These are phyloP conservation scores for Verticillium klebahnii DNA, from an alignment of 2,329 filamentous ascomycete genomes.

Conservation along the genomic window DNA sequence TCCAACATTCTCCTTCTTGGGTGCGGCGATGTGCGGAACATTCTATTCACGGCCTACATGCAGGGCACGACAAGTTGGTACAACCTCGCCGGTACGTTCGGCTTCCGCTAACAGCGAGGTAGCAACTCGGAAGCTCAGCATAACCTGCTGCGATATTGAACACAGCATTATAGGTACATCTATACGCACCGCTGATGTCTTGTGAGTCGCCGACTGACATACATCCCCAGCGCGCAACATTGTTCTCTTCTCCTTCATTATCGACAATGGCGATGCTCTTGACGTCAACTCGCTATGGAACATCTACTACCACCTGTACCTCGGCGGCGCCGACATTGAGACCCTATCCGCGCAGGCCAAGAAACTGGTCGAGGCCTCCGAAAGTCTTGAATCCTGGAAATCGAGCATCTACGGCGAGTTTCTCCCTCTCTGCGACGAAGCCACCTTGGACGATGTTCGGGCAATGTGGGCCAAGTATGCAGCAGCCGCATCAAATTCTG, in stretches of 20 bases:
- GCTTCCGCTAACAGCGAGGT: background rate
- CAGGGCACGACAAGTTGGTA: background rate
- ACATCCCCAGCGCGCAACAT: constrained; percentile 46
- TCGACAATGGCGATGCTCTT: constrained; percentile 29
- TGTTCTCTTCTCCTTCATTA: constrained; percentile 44
- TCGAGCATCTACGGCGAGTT: constrained; percentile 34
- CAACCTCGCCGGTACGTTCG: background rate
- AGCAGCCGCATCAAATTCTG: background rate
- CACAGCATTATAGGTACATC: constrained; percentile 43
- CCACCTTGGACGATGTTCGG: constrained; percentile 30
- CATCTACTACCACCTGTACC: constrained; percentile 49
- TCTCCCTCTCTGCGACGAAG: constrained; percentile 44
- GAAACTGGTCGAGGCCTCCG: constrained; percentile 34
- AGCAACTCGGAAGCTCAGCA: constrained; percentile 40
- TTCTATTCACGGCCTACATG: constrained; percentile 47
- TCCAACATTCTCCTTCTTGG: constrained; percentile 48
- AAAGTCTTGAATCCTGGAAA: constrained; percentile 39
- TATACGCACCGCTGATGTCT: no score
- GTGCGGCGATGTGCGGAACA: constrained; percentile 51
- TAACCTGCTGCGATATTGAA: constrained; percentile 53
- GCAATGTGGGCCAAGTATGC: constrained; percentile 7
- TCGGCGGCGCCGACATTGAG: constrained; percentile 31
- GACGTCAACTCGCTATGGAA: constrained; percentile 38
- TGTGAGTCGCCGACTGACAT: background rate
- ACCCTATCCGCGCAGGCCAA: constrained; percentile 24